Conservation (phyloP, 129 eudicot species). For the Escallonia herrerae region DNA sequence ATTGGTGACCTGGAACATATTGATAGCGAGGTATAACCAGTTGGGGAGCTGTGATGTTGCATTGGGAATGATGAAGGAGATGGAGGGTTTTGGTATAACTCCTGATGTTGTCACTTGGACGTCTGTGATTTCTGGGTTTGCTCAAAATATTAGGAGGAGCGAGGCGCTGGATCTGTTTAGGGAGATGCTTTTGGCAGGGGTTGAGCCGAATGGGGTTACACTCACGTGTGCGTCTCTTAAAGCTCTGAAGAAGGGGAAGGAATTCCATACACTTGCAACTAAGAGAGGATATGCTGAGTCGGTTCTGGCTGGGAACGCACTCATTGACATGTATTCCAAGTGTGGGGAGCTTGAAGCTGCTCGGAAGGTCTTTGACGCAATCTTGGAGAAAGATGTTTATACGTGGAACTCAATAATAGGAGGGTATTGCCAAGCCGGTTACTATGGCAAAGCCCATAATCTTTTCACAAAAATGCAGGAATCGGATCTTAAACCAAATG, state of each 20-base stretch:
- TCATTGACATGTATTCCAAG: constrained; percentile 74
- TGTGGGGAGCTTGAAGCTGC: constrained; percentile 54
- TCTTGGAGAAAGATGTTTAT: constrained; percentile 39
- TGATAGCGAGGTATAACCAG: constrained; percentile 44
- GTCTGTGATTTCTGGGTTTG: constrained; percentile 43
- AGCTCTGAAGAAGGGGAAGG: constrained; percentile 42
- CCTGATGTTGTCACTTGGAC: constrained; percentile 65
- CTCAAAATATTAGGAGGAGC: constrained; percentile 20
- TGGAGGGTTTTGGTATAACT: constrained; percentile 31
- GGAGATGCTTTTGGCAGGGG: constrained; percentile 43
- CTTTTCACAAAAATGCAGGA: constrained; percentile 43
- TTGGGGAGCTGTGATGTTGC: constrained; percentile 49
- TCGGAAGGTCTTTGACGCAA: constrained; percentile 38
- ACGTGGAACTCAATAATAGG: constrained; percentile 79
- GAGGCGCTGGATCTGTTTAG: constrained; percentile 43
- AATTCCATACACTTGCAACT: constrained; percentile 33
- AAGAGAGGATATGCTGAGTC: constrained; percentile 37
- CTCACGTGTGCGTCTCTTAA: constrained; percentile 50
- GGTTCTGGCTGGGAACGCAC: constrained; percentile 54
- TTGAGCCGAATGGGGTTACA: constrained; percentile 53
- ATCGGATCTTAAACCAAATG: constrained; percentile 37
- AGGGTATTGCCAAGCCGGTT: constrained; percentile 72
- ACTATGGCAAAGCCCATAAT: constrained; percentile 53
- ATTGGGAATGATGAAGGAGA: constrained; percentile 36
- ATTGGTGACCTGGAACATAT: constrained; percentile 49